These are phyloP conservation scores for Boletus pseudo-olivaceus DNA, from an alignment of 768 basidiomycete genomes.

Conservation along the genomic window DNA sequence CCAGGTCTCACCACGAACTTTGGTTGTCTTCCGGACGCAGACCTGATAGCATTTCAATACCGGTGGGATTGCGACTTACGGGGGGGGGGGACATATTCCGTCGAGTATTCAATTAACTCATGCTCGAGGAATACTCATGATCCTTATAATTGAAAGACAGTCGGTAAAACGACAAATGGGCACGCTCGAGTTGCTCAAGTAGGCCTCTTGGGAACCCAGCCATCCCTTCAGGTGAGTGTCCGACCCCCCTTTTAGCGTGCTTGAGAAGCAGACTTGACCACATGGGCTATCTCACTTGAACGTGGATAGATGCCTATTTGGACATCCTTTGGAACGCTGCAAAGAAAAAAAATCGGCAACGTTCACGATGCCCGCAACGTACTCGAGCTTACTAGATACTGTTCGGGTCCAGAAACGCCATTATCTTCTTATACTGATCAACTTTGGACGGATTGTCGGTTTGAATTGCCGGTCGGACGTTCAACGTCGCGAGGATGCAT, in stretches of 20 bases:
- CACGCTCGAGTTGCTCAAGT: not conserved
- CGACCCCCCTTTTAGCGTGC: not conserved
- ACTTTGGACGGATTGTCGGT: not conserved
- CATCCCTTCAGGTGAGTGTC: not conserved
- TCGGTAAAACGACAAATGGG: not conserved
- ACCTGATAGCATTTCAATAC: not conserved
- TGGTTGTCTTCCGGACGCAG: not conserved
- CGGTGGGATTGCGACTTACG: no score
- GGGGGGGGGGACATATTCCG: not conserved
- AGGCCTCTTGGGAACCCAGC: not conserved
- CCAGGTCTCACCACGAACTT: not conserved
- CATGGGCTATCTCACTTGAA: not conserved
- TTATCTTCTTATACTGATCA: not conserved
- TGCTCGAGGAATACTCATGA: not conserved
- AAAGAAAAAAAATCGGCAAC: not conserved
- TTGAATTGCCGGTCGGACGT: not conserved
- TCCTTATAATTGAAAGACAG: no score
- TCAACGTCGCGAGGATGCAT: slow-evolving; percentile 1
- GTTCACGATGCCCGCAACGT: not conserved
- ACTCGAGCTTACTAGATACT: slow-evolving; percentile 1
- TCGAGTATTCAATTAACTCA: not conserved
- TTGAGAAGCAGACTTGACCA: not conserved
- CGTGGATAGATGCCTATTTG: slow-evolving; percentile 1
- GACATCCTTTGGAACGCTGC: slow-evolving; percentile 1
- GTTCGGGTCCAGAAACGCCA: slow-evolving; percentile 5